Evolutionary conservation across 768 basidiomycete species (phyloP).

Genomic region (Agaricus bisporus): DNA sequence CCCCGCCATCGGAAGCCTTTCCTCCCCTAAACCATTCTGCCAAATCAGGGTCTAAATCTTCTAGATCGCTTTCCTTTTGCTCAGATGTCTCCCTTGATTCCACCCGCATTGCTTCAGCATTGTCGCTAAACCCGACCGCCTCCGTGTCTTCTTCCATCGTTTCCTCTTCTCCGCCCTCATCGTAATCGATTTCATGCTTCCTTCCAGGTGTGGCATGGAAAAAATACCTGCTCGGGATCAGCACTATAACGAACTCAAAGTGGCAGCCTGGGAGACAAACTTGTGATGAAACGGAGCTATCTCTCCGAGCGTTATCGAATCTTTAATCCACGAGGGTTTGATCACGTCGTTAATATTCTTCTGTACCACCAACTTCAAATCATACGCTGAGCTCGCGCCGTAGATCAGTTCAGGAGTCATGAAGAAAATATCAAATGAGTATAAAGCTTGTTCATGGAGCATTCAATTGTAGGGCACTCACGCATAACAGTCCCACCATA

Average conservation of each 20-base stretch:
- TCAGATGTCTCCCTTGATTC: conserved; percentile 16
- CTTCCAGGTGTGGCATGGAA: conserved; percentile 62
- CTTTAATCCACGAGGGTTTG: conserved; percentile 75
- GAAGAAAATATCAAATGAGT: neutral
- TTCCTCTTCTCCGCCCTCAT: conserved; percentile 33
- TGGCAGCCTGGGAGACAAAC: conserved; percentile 28
- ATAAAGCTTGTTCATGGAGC: neutral
- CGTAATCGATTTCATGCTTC: conserved; percentile 45
- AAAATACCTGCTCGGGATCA: conserved; percentile 55
- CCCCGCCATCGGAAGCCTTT: conserved; percentile 27
- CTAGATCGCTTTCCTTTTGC: conserved; percentile 21
- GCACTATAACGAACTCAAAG: neutral
- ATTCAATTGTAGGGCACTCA: conserved; percentile 28
- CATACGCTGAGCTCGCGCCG: conserved; percentile 44
- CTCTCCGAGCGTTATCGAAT: conserved; percentile 59
- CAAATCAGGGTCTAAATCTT: conserved; percentile 38
- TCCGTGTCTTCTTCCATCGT: conserved; percentile 21
- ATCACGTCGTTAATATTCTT: conserved; percentile 70
- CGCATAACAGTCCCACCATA: conserved; percentile 69
- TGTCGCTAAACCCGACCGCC: conserved; percentile 12
- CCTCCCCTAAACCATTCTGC: conserved; percentile 27
- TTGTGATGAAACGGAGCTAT: conserved; percentile 60
- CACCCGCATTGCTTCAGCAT: conserved; percentile 4
- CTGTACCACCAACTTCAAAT: conserved; percentile 63
- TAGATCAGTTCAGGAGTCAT: neutral